Evolutionary conservation across 805 yeast genomes (phyloP).

Genomic region (Kodamaea laetipori): DNA sequence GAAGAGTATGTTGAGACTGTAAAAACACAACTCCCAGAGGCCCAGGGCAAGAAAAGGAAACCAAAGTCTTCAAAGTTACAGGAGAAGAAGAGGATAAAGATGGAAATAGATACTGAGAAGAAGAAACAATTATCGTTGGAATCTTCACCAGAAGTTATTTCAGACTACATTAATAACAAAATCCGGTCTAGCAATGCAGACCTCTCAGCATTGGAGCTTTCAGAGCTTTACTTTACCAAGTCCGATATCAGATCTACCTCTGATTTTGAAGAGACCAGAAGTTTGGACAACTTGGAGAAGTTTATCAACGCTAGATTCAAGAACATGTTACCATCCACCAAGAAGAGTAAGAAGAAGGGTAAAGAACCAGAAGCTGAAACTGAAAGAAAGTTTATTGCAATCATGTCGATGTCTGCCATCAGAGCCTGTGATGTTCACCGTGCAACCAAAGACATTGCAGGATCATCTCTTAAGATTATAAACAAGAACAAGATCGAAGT

Average conservation of each 20-base stretch:
- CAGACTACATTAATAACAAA: constrained; percentile 65
- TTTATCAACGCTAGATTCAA: constrained; percentile 56
- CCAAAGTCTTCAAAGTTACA: constrained; percentile 47
- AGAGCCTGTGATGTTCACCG: constrained; percentile 86
- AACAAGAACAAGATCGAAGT: constrained; percentile 71
- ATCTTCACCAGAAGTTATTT: constrained; percentile 56
- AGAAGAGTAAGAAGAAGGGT: constrained; percentile 25
- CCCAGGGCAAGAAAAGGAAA: constrained; percentile 25
- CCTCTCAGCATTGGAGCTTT: constrained; percentile 72
- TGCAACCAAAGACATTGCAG: constrained; percentile 49
- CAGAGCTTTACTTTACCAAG: constrained; percentile 62
- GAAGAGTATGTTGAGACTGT: constrained; percentile 25
- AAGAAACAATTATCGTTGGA: constrained; percentile 58
- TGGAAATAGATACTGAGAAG: constrained; percentile 62
- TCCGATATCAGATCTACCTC: constrained; percentile 62
- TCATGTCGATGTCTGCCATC: constrained; percentile 74
- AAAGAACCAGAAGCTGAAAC: constrained; percentile 15
- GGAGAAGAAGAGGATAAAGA: constrained; percentile 64
- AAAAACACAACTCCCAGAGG: constrained; percentile 13
- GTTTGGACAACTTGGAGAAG: constrained; percentile 53
- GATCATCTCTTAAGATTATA: constrained; percentile 68
- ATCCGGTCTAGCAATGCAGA: constrained; percentile 64
- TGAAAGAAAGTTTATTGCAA: constrained; percentile 49
- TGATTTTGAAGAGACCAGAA: constrained; percentile 55
- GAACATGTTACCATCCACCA: constrained; percentile 44